Evolutionary conservation across 2,329 filamentous ascomycete genomes (phyloP).

Genomic region (Aspergillus sp.): DNA sequence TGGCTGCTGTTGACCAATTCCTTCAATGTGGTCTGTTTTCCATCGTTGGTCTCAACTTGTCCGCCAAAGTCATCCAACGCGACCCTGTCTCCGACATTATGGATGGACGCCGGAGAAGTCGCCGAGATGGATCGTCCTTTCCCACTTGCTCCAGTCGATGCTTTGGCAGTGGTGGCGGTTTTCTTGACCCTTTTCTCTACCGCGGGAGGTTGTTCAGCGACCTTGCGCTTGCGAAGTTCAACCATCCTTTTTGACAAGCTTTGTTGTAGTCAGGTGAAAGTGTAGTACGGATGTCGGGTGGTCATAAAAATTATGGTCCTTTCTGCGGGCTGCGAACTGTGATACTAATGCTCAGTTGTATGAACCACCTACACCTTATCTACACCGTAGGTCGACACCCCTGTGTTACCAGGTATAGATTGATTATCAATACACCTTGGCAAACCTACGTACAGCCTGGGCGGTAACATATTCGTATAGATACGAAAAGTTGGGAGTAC

Average conservation of each 20-base stretch:
- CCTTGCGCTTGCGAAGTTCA: slow-evolving; percentile 64
- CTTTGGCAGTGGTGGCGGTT: not conserved
- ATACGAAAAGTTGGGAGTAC: no score
- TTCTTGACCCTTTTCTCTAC: slow-evolving; percentile 30
- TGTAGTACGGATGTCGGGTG: not conserved
- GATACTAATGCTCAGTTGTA: no score
- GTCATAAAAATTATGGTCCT: no score
- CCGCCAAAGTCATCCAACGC: slow-evolving; percentile 58
- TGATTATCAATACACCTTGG: no score
- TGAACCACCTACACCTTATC: no score
- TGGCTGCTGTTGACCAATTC: slow-evolving; percentile 79
- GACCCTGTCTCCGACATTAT: slow-evolving; percentile 52
- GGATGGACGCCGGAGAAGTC: slow-evolving; percentile 7
- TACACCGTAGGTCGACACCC: no score
- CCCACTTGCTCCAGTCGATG: not conserved
- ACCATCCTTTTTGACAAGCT: slow-evolving; percentile 37
- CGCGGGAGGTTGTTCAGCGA: slow-evolving; percentile 47
- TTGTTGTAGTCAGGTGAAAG: not conserved
- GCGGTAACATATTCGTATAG: no score
- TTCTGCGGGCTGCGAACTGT: no score
- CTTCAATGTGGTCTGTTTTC: slow-evolving; percentile 74
- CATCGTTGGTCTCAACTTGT: slow-evolving; percentile 82
- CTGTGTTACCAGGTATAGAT: no score
- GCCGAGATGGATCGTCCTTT: not conserved
- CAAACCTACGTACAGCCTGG: no score